phyloP scores from a whole-genome alignment of 768 basidiomycete species.

The Postia placenta region DNA sequence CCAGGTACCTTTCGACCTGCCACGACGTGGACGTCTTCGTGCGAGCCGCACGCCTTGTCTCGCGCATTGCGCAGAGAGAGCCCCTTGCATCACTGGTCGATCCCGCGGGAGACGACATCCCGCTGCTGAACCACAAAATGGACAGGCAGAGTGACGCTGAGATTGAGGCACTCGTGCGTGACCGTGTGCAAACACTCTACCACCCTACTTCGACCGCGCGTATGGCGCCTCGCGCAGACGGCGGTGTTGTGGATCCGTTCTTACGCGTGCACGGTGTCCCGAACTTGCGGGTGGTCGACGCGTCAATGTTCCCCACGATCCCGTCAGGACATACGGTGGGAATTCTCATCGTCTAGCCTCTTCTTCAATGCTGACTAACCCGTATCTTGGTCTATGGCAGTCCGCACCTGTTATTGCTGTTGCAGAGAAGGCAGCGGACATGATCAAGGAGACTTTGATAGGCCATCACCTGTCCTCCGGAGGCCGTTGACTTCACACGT shows the following conservation, averaged over 20 bases:
- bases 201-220: constrained; percentile 38
- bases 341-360: too few species aligned
- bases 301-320: constrained; percentile 38
- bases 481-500: too few species aligned
- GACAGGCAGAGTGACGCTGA: constrained; percentile 26
- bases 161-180: constrained; percentile 28
- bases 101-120: constrained; percentile 16
- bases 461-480: too few species aligned
- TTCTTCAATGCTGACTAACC: too few species aligned
- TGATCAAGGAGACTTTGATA: constrained; percentile 18
- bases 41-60: constrained; percentile 33
- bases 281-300: constrained; percentile 41
- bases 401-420: constrained; percentile 24
- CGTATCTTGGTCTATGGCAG: too few species aligned
- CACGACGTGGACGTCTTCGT: constrained; percentile 36
- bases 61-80: constrained; percentile 31
- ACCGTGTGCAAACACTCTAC: constrained; percentile 34
- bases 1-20: constrained; percentile 36
- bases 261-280: constrained; percentile 37
- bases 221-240: constrained; percentile 30
- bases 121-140: constrained; percentile 32
- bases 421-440: constrained; percentile 26
- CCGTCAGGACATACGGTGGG: constrained; percentile 41
- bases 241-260: constrained; percentile 38
- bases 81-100: constrained; percentile 35